Percentiles rank a stretch among this genome's conserved stretches.
These are phyloP conservation scores for Herpotrichia juniperi DNA, from an alignment of 2,329 filamentous ascomycete genomes.

Conservation along the genomic window DNA sequence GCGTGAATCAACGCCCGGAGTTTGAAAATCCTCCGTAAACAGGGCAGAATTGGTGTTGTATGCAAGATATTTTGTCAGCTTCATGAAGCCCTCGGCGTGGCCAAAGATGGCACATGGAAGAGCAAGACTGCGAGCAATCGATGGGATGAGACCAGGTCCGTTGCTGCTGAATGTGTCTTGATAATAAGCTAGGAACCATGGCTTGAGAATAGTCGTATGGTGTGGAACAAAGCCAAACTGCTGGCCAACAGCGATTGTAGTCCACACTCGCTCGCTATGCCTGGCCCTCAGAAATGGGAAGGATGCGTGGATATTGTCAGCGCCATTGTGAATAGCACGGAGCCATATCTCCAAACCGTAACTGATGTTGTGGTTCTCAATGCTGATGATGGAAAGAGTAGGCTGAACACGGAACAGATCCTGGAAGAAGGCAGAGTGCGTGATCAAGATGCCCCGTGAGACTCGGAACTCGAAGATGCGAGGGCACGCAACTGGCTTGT, in stretches of 20 bases:
- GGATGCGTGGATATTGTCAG: constrained; percentile 7
- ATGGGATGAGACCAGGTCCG: constrained; percentile 12
- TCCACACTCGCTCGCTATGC: constrained; percentile 18
- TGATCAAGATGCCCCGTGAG: constrained; percentile 7
- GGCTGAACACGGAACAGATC: constrained; percentile 11
- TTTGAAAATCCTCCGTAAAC: constrained; percentile 15
- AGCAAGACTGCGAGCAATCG: constrained; percentile 16
- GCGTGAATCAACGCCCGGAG: constrained; percentile 12
- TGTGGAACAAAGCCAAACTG: constrained; percentile 9
- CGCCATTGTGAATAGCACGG: constrained; percentile 15
- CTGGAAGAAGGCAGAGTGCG: constrained; percentile 15
- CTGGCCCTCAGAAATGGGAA: constrained; percentile 12
- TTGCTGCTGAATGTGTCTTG: constrained; percentile 9
- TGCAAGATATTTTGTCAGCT: constrained; percentile 24
- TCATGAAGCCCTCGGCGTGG: constrained; percentile 25
- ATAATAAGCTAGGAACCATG: constrained; percentile 20
- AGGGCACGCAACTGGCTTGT: constrained; percentile 6
- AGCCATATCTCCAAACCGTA: constrained; percentile 22
- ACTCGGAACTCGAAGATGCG: constrained; percentile 17
- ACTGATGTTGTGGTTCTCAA: constrained; percentile 16
- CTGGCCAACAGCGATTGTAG: constrained; percentile 17
- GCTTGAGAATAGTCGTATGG: constrained; percentile 13
- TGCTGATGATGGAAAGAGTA: constrained; percentile 12
- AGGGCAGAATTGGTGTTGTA: constrained; percentile 18
- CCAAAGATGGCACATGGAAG: constrained; percentile 21